Conservation (phyloP, 2,329 filamentous ascomycete species). For the Cytospora chrysosperma region DNA sequence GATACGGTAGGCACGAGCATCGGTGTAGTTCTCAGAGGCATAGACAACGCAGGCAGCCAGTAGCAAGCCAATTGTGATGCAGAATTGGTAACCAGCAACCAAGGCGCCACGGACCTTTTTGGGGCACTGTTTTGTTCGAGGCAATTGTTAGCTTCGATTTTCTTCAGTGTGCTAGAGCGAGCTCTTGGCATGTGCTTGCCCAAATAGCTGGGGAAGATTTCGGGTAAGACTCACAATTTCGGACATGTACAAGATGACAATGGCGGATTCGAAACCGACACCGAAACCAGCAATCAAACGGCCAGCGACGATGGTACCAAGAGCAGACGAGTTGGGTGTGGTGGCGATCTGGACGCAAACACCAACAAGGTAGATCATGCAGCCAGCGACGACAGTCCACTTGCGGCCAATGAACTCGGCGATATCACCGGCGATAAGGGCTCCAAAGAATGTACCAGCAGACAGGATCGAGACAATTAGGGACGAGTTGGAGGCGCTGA, state of each 20-base stretch:
- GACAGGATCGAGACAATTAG: constrained; percentile 76
- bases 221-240: constrained; percentile 70
- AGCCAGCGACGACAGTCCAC: constrained; percentile 70
- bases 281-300: constrained; percentile 74
- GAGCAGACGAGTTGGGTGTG: constrained; percentile 43
- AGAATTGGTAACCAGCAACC: constrained; percentile 83
- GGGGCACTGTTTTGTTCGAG: constrained; percentile 45
- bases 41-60: constrained; percentile 75
- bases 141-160: constrained; percentile 18
- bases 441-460: constrained; percentile 74
- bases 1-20: constrained; percentile 73
- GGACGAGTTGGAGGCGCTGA: constrained; percentile 47
- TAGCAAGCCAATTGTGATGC: constrained; percentile 76
- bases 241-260: constrained; percentile 85
- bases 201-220: no score
- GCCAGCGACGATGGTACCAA: constrained; percentile 67
- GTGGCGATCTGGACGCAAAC: constrained; percentile 64
- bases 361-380: constrained; percentile 68
- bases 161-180: background rate
- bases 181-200: constrained; percentile 24
- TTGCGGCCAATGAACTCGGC: constrained; percentile 74
- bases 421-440: constrained; percentile 73
- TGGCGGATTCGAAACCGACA: constrained; percentile 77
- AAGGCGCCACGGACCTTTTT: constrained; percentile 73
- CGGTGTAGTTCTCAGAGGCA: constrained; percentile 59